phyloP scores from a whole-genome alignment of 768 basidiomycete genomes.

The Albatrellus ellisii region DNA sequence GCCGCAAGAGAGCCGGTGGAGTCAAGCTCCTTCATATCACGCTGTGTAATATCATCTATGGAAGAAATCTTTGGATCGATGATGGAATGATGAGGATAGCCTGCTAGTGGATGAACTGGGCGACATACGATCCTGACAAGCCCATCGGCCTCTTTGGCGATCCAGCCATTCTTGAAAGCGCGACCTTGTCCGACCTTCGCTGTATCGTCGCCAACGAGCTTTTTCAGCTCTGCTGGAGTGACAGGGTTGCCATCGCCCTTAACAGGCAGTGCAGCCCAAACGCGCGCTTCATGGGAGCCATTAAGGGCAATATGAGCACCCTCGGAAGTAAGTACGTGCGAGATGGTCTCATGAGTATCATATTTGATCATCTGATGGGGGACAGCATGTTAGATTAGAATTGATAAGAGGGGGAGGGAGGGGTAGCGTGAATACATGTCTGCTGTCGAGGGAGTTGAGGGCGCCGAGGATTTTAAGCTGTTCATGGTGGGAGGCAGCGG shows the following conservation, averaged over 20 bases:
- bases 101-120: neutral
- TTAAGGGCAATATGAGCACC: constrained; percentile 63
- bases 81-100: constrained; percentile 8
- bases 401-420: constrained; percentile 1
- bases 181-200: constrained; percentile 90
- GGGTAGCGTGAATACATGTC: constrained; percentile 6
- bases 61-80: constrained; percentile 39
- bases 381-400: constrained; percentile 7
- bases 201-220: constrained; percentile 70
- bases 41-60: constrained; percentile 64
- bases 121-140: constrained; percentile 72
- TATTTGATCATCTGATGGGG: constrained; percentile 65
- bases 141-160: constrained; percentile 78
- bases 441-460: constrained; percentile 61
- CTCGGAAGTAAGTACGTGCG: constrained; percentile 70
- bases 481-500: constrained; percentile 54
- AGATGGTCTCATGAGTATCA: constrained; percentile 60
- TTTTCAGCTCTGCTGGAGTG: constrained; percentile 54
- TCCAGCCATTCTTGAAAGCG: constrained; percentile 98
- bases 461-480: constrained; percentile 83
- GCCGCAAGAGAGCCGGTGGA: constrained; percentile 55
- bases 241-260: constrained; percentile 62
- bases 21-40: constrained; percentile 61
- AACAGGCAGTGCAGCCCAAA: constrained; percentile 73
- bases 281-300: constrained; percentile 92